A percentile compares a stretch with the other conserved stretches of the same genome.
phyloP scores from a whole-genome alignment of 1,284 basidiomycete species.

The Tylopilus sp. region DNA sequence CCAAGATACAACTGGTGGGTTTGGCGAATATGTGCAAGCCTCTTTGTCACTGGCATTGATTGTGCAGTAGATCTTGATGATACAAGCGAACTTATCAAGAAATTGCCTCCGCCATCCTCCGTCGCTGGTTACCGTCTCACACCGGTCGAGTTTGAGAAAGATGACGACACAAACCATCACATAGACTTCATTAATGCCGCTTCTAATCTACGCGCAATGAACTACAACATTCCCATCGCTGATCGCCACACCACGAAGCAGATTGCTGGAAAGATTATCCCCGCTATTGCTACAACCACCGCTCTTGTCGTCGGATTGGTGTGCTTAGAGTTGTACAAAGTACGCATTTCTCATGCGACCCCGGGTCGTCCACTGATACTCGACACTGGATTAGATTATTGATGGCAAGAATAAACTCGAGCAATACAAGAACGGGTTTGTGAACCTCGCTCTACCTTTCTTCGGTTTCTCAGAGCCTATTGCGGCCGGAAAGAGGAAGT shows the following conservation, averaged over 20 bases:
- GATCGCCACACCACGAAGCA: slow-evolving; percentile 96
- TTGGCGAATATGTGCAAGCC: slow-evolving; percentile 5
- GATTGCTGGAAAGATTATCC: slow-evolving; percentile 99
- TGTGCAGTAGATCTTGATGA: slow-evolving; percentile 48
- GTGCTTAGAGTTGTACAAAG: slow-evolving; percentile 97
- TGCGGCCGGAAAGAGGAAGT: slow-evolving; percentile 87
- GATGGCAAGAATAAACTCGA: slow-evolving; percentile 93
- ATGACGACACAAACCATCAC: slow-evolving; percentile 97
- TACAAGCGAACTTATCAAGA: slow-evolving; percentile 53
- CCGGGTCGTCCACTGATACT: slow-evolving; percentile 4
- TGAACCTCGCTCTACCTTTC: slow-evolving; percentile 97
- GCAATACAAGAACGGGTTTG: slow-evolving; percentile 97
- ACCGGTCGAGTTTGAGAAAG: slow-evolving; percentile 99
- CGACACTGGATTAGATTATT: slow-evolving; percentile 66
- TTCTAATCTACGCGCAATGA: slow-evolving; percentile 94
- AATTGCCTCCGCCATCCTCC: slow-evolving; percentile 84
- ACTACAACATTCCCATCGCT: slow-evolving; percentile 88
- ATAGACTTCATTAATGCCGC: slow-evolving; percentile 99
- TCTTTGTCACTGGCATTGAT: slow-evolving; percentile 8
- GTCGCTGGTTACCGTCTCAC: slow-evolving; percentile 92
- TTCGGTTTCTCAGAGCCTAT: slow-evolving; percentile 99
- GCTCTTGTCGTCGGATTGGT: slow-evolving; percentile 93
- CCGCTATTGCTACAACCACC: slow-evolving; percentile 98
- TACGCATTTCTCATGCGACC: slow-evolving; percentile 28
- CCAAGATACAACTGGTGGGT: slow-evolving; percentile 44